Evolutionary conservation across 208 protist species (phyloP), one percentile per base, ranked within the genome.

Genomic region (Entamoeba invadens): DNA sequence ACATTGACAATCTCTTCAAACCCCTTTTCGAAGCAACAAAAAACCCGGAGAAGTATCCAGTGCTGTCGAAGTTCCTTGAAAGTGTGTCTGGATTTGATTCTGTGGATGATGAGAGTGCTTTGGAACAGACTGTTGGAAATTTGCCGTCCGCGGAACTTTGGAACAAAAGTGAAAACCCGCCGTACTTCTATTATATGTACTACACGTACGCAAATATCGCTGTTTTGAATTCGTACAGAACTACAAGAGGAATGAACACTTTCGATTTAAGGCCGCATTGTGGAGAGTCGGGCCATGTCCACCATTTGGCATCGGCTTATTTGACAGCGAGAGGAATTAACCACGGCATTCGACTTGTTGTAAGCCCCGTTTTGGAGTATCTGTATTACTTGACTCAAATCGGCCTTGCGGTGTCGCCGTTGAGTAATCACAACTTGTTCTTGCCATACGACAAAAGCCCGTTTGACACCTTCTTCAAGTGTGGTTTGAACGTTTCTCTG

Each of bases 371-470:
- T 42, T 95, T 99, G 95, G 97, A 99, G 96, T 99, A 99, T 96
- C 96, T 99, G 46, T 99, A 94, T 51, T 99, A 99, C 96, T 96
- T 99, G 4, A 95, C 96, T 42, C 98, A 99, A 96, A 97, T 99
- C 95, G 98, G 98, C 50, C 95, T 99, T n/a, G 97, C 98, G 57
- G 97, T 99, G 92, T 99, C 98, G 42, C 99, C 99, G n/a, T 96
- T 99, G 35, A 98, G 97, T 96, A 99, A 99, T 96, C 99, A 99
- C 96, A 97, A 97, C 12, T 97, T 99, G 10, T 99, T 99, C 95
- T 95, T 99, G 45, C 95, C 97, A n/a, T 99, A 99, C 95, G 91
- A 98, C 46, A 97, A 97, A 93, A 98, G 98, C 95, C 98, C 98
- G 38, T 99, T 99, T 95, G 97, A 97, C 35, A n/a, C 42, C 31